phyloP scores from a whole-genome alignment of 2,329 filamentous ascomycete species.

The Hymenoscyphus repandus region DNA sequence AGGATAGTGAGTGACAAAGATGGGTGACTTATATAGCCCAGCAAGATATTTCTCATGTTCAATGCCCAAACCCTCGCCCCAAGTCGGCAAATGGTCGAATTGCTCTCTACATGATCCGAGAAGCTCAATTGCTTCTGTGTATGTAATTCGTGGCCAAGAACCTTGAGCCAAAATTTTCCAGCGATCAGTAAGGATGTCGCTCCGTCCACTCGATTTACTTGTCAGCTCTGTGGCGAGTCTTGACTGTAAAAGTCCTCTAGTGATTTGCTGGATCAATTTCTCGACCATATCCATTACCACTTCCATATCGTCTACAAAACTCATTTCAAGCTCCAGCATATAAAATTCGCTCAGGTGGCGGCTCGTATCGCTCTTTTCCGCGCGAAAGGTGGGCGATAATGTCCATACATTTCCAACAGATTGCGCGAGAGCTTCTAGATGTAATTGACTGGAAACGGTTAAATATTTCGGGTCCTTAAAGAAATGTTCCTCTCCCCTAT shows the following conservation, averaged over 20 bases:
- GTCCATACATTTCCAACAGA: slow-evolving; percentile 90
- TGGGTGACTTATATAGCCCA: slow-evolving; percentile 48
- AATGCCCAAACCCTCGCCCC: slow-evolving; percentile 72
- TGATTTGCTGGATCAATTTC: slow-evolving; percentile 61
- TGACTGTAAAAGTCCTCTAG: slow-evolving; percentile 39
- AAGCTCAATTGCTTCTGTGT: slow-evolving; percentile 67
- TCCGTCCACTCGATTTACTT: not conserved
- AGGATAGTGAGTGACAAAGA: slow-evolving; percentile 96
- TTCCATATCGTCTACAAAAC: slow-evolving; percentile 66
- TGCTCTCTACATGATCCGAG: slow-evolving; percentile 53
- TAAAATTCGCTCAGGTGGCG: slow-evolving; percentile 97
- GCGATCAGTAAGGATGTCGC: slow-evolving; percentile 34
- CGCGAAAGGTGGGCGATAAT: slow-evolving; percentile 87
- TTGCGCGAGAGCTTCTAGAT: slow-evolving; percentile 87
- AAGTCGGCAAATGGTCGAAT: slow-evolving; percentile 66
- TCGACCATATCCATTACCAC: slow-evolving; percentile 77
- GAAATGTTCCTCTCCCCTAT: slow-evolving; percentile 51
- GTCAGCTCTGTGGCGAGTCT: slow-evolving; percentile 44
- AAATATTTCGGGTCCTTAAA: slow-evolving; percentile 88
- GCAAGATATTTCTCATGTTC: slow-evolving; percentile 93
- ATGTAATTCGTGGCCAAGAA: slow-evolving; percentile 77
- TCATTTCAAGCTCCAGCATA: slow-evolving; percentile 92
- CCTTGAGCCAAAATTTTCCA: slow-evolving; percentile 63
- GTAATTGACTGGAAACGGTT: slow-evolving; percentile 90
- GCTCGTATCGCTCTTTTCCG: slow-evolving; percentile 87